Evolutionary conservation across 306 rosid genomes (phyloP), one percentile per base, ranked within the genome.

Genomic region (Alnus glutinosa): DNA sequence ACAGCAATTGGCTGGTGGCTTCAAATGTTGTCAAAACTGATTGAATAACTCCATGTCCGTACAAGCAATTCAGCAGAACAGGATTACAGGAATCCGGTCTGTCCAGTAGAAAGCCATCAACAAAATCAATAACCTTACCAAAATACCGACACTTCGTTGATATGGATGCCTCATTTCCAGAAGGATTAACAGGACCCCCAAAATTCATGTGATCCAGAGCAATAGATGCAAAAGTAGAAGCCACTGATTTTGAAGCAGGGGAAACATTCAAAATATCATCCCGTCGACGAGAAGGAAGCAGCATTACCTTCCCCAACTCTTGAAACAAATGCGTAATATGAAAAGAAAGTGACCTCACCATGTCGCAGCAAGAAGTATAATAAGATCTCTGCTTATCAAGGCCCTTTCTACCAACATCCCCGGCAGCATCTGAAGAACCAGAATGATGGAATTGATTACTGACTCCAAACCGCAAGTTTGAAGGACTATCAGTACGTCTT

Each of bases 21-120:
- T 90, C 97, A 88, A 94, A 94, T 77, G 98, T 94, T 71, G 97
- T 94, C 92, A 94, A 81, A 78, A 94, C 87, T 82, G 91, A 94
- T 69, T 91, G 93, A 81, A 90, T 55, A 75, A 92, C 98, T 82
- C 97, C 98, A 81, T 79, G 92, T 54, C 97, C 97, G 86, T 92
- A 94, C 69, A 94, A 87, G 88, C 95, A 94, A 87, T 94, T 94
- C 75, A 94, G 79, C 59, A 94, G 78, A 84, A 94, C 89, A 44
- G 97, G 91, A 74, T 94, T 94, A 89, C 95, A 94, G 28, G 97
- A 92, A 81, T 94, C 98, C 76, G 91, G 85, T 78, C 97, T 89
- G 86, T 94, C 98, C 87, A 94, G 83, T 48, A 94, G 85, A 86
- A 94, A 87, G 82, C 85, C 87, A 82, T 92, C 98, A 55, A 94